Evolutionary conservation across 495 filamentous ascomycete genomes (phyloP).

Genomic region (Hypoxylon crocopeplum): DNA sequence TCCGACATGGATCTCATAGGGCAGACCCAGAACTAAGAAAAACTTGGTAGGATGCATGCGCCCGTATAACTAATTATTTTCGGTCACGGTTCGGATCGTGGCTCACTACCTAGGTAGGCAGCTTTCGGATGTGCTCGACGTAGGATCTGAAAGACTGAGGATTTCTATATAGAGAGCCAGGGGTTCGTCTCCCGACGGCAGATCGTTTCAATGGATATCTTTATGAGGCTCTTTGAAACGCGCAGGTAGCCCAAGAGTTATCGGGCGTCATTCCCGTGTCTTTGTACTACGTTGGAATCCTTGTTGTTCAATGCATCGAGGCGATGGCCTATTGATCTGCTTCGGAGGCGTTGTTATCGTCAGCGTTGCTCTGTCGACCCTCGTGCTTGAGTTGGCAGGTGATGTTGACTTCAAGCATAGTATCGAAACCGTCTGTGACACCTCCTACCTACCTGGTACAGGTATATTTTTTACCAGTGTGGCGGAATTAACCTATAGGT

Average conservation of each 20-base stretch:
- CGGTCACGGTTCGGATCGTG: slow-evolving; percentile 23
- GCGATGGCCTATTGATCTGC: background rate
- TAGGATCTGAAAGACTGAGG: slow-evolving; percentile 16
- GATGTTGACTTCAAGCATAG: slow-evolving; percentile 10
- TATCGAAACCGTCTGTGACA: slow-evolving; percentile 4
- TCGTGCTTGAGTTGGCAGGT: background rate
- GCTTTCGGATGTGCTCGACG: slow-evolving; percentile 7
- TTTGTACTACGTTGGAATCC: slow-evolving; percentile 23
- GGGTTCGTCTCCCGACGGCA: slow-evolving; percentile 7
- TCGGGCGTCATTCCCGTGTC: slow-evolving; percentile 6
- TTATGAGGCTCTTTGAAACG: slow-evolving; percentile 34
- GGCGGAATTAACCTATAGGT: slow-evolving; percentile 14
- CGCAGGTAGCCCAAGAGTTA: slow-evolving; percentile 3
- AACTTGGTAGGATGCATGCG: slow-evolving; percentile 26
- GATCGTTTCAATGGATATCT: slow-evolving; percentile 25
- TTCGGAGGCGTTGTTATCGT: slow-evolving; percentile 7
- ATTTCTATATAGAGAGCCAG: slow-evolving; percentile 29
- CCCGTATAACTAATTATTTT: slow-evolving; percentile 16
- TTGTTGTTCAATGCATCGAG: slow-evolving; percentile 23
- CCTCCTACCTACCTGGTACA: slow-evolving; percentile 21
- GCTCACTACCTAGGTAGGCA: background rate
- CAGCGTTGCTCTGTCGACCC: background rate
- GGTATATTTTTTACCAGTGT: slow-evolving; percentile 14
- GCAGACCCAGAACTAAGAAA: slow-evolving; percentile 18
- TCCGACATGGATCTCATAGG: slow-evolving; percentile 18